phyloP scores from a whole-genome alignment of 306 rosid genomes.

The Vigna angularis region DNA sequence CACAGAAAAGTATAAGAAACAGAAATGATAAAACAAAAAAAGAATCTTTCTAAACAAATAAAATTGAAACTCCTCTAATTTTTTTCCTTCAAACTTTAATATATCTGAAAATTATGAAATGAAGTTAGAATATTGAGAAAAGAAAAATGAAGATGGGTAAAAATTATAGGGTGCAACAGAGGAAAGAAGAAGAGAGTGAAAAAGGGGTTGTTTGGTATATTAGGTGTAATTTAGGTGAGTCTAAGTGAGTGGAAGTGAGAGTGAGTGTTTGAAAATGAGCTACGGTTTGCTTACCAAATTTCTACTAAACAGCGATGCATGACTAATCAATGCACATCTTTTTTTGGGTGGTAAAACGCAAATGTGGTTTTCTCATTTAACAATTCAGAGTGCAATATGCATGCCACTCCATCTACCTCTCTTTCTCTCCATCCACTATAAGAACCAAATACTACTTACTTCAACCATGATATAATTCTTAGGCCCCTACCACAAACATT shows the following conservation, averaged over 20 bases:
- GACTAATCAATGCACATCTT: slow-evolving; percentile 19
- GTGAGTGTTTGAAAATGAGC: slow-evolving; percentile 24
- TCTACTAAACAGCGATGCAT: slow-evolving; percentile 23
- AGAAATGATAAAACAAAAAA: no score
- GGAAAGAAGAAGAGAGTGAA: neutral
- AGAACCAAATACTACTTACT: neutral
- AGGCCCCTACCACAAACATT: slow-evolving; percentile 37
- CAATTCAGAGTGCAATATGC: neutral
- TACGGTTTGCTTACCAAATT: slow-evolving; percentile 35
- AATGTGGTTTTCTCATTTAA: neutral
- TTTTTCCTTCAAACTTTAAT: no score
- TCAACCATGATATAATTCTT: neutral
- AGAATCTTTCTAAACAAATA: no score
- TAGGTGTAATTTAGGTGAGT: slow-evolving; percentile 43
- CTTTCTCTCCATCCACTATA: slow-evolving; percentile 8
- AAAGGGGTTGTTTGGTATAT: slow-evolving; percentile 12
- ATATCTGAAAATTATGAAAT: no score
- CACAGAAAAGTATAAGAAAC: no score
- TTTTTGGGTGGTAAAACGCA: slow-evolving; percentile 12
- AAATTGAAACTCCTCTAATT: no score
- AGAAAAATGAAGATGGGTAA: no score
- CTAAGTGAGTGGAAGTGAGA: neutral
- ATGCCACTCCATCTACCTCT: neutral
- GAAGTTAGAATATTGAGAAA: no score
- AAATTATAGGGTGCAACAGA: neutral